phyloP scores from a whole-genome alignment of 1,284 basidiomycete species.

The Moesziomyces antarcticus region DNA sequence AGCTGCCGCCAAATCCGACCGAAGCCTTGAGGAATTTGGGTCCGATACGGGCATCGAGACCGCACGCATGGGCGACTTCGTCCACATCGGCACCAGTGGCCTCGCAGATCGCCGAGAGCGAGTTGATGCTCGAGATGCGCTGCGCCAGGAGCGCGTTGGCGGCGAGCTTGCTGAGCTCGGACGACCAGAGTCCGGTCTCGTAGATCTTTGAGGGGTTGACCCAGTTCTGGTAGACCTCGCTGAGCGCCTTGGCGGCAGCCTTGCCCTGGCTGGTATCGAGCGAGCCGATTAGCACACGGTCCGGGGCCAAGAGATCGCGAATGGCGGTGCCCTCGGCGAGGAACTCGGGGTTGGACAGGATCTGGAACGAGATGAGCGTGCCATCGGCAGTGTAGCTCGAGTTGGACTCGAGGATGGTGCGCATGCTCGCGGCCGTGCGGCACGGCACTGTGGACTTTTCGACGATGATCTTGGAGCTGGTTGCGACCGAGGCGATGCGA shows the following conservation, averaged over 20 bases:
- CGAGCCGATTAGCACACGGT: constrained; percentile 96
- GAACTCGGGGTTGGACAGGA: constrained; percentile 99
- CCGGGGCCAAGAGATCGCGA: constrained; percentile 84
- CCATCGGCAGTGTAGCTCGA: constrained; percentile 72
- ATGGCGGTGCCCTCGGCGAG: constrained; percentile 98
- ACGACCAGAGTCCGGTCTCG: constrained; percentile 97
- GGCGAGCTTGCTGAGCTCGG: constrained; percentile 96
- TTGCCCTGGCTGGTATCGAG: constrained; percentile 87
- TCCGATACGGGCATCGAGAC: constrained; percentile 90
- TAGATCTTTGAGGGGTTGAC: constrained; percentile 87
- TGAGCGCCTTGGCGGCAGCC: constrained; percentile 80
- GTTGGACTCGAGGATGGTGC: constrained; percentile 97
- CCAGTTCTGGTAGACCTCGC: constrained; percentile 92
- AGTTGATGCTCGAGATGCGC: constrained; percentile 97
- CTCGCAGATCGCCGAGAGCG: constrained; percentile 97
- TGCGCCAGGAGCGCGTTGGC: constrained; percentile 97
- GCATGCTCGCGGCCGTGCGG: constrained; percentile 98
- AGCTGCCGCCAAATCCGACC: constrained; percentile 96
- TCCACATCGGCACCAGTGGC: constrained; percentile 99
- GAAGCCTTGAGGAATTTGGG: constrained; percentile 94
- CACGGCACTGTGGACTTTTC: constrained; percentile 99
- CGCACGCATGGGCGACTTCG: constrained; percentile 94
- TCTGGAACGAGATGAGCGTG: constrained; percentile 90
- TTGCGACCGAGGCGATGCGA: constrained; percentile 90
- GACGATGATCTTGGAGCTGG: constrained; percentile 94